A percentile compares a stretch with the other conserved stretches of the same genome.
Evolutionary conservation across 2,329 filamentous ascomycete species (phyloP).

Genomic region (Ophiostoma ulmi): DNA sequence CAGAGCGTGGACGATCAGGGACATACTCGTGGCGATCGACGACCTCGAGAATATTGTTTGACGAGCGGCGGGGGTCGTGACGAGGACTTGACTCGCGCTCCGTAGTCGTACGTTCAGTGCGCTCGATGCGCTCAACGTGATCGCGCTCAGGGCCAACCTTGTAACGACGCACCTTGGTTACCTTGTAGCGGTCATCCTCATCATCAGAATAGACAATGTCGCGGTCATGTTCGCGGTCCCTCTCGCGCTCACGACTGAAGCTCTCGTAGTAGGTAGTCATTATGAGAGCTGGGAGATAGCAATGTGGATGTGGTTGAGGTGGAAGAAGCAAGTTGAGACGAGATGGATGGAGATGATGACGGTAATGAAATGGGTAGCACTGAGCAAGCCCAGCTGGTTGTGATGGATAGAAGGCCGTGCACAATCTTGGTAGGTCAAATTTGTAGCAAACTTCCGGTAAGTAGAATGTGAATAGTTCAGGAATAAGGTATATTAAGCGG

Average conservation of each 20-base stretch:
- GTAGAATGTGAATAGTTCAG: background rate
- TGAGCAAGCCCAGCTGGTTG: background rate
- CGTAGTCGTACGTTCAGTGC: conserved; percentile 31
- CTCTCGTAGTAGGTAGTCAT: conserved; percentile 24
- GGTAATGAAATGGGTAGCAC: background rate
- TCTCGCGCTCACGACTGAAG: conserved; percentile 20
- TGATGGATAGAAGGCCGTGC: background rate
- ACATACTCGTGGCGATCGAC: conserved; percentile 42
- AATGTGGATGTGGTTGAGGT: background rate
- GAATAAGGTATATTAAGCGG: background rate
- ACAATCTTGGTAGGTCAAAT: background rate
- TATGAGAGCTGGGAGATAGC: no score
- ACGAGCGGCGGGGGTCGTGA: conserved; percentile 28
- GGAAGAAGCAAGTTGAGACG: background rate
- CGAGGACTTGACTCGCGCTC: conserved; percentile 26
- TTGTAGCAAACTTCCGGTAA: background rate
- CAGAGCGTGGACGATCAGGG: conserved; percentile 50
- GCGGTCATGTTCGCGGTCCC: conserved; percentile 12
- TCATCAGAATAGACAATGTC: conserved; percentile 31
- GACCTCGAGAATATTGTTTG: conserved; percentile 40
- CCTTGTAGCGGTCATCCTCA: conserved; percentile 38
- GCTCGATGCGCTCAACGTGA: conserved; percentile 38
- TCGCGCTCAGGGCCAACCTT: conserved; percentile 43
- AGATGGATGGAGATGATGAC: background rate
- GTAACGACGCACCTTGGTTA: conserved; percentile 49